Evolutionary conservation across 139 green algal species (phyloP).

Genomic region (Gonium pectorale): DNA sequence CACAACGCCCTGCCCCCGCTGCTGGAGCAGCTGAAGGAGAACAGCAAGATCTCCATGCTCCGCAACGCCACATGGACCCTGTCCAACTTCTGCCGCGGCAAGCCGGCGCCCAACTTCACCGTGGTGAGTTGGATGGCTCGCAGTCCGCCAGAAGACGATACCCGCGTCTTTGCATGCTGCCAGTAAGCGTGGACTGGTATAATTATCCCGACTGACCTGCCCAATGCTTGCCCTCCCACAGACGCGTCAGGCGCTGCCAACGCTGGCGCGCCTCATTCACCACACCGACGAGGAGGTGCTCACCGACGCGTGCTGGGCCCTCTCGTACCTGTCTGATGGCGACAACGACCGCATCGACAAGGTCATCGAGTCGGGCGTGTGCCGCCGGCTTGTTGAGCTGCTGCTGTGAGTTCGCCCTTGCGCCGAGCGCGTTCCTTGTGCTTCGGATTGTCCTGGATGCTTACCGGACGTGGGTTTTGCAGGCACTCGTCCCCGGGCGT

Average conservation of each 20-base stretch:
- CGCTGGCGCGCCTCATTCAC: slow-evolving; percentile 93
- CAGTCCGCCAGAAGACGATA: too few species aligned
- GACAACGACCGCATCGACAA: slow-evolving; percentile 99
- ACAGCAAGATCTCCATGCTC: slow-evolving; percentile 97
- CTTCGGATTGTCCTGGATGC: too few species aligned
- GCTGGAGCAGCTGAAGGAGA: slow-evolving; percentile 92
- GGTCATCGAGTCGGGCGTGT: slow-evolving; percentile 96
- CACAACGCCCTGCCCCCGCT: slow-evolving; percentile 90
- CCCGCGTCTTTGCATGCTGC: too few species aligned
- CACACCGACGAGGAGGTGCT: slow-evolving; percentile 97
- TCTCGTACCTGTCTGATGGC: slow-evolving; percentile 98
- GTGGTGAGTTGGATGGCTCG: slow-evolving; percentile 81
- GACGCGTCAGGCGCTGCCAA: slow-evolving; percentile 90
- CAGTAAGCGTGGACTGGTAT: too few species aligned
- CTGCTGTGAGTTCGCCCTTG: slow-evolving; percentile 77
- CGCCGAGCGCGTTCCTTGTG: too few species aligned
- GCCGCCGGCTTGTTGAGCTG: slow-evolving; percentile 86
- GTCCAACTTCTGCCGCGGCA: slow-evolving; percentile 99
- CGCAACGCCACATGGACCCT: slow-evolving; percentile 99
- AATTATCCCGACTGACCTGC: background rate
- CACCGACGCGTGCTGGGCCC: slow-evolving; percentile 99
- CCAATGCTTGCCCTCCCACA: slow-evolving; percentile 47
- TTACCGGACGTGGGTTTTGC: too few species aligned
- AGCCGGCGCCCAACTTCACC: slow-evolving; percentile 89
- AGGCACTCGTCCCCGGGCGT: slow-evolving; percentile 80